Evolutionary conservation across 2,329 filamentous ascomycete genomes (phyloP), one percentile per base, ranked within the genome.

Genomic region (Aspergillus sp.): DNA sequence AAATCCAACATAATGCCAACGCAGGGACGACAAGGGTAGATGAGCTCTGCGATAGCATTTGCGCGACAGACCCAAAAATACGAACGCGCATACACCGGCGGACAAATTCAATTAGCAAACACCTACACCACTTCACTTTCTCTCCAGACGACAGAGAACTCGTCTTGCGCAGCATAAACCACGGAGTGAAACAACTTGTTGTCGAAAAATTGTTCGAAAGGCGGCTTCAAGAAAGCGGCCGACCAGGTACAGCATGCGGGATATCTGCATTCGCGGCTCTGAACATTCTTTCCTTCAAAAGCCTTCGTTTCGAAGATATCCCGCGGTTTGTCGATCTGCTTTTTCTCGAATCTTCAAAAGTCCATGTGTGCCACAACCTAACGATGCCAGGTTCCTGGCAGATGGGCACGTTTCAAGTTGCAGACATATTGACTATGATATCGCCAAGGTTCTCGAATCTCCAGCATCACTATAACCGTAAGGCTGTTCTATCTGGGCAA

Each of bases 261-360:
- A 45, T 45, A 45, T 45, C 43, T 45, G 43, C 23, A 29, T n/a
- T 45, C 25, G 25, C 43, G n/a, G 43, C 43, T n/a, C 25, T 45
- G 16, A 45, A 32, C 25, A 29, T 31, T 16, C n/a, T 25, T 45
- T 17, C 43, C 25, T 45, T 45, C 16, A 32, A 16, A 23, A 17
- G 25, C 43, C 43, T 45, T 25, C 11, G 25, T 45, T 45, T 45
- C 16, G 23, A 45, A 45, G 23, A 45, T 29, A 25, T 45, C 20
- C 43, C 43, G 20, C 23, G 25, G 43, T 45, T 45, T 45, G 25
- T 45, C 25, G 23, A 45, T 17, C 43, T 45, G 20, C 20, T 45
- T n/a, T 41, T 41, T 19, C 36, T 41, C 36, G 36, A 41, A 41
- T 41, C 36, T 41, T 41, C 36, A 19, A 41, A 41, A 19, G 17